A percentile compares a stretch with the other conserved stretches of the same genome.
Evolutionary conservation across 192 early-diverging fungal genomes (phyloP).

Genomic region (Nowakowskiella sp.): DNA sequence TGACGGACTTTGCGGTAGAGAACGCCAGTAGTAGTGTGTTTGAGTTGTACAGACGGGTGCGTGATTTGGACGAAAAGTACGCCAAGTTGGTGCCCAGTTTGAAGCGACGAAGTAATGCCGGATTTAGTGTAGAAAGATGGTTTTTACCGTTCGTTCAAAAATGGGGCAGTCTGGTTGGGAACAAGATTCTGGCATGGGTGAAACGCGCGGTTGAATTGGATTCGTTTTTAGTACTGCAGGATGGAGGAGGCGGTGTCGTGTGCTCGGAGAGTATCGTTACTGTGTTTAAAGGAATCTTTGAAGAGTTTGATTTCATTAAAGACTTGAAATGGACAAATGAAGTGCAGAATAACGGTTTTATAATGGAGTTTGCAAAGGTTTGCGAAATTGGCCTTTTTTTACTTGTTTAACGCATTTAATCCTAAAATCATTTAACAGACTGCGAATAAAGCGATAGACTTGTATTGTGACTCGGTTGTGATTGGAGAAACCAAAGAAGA

Average conservation of each 20-base stretch:
- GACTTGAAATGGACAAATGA: slow-evolving; percentile 42
- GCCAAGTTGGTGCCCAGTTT: slow-evolving; percentile 37
- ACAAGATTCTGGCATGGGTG: slow-evolving; percentile 44
- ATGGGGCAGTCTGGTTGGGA: slow-evolving; percentile 37
- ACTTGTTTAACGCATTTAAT: no score
- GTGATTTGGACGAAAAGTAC: slow-evolving; percentile 37
- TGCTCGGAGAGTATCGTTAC: slow-evolving; percentile 39
- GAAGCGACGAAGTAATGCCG: slow-evolving; percentile 21
- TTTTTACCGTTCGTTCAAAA: slow-evolving; percentile 40
- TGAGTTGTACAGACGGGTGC: slow-evolving; percentile 33
- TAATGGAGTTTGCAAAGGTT: slow-evolving; percentile 43
- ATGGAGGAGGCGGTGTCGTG: slow-evolving; percentile 13
- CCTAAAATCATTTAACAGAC: no score
- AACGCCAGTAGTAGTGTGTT: slow-evolving; percentile 33
- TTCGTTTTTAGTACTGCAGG: slow-evolving; percentile 20
- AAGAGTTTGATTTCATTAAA: slow-evolving; percentile 43
- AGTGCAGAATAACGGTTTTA: slow-evolving; percentile 42
- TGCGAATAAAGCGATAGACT: slow-evolving; percentile 44
- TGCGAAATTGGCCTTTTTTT: no score
- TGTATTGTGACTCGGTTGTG: slow-evolving; percentile 49
- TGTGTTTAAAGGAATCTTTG: slow-evolving; percentile 41
- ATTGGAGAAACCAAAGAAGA: slow-evolving; percentile 33
- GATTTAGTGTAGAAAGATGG: slow-evolving; percentile 46
- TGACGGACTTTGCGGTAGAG: slow-evolving; percentile 31
- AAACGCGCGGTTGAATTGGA: slow-evolving; percentile 42